Evolutionary conservation across 2,329 filamentous ascomycete genomes (phyloP).

Genomic region (Thielaviopsis cerberus): DNA sequence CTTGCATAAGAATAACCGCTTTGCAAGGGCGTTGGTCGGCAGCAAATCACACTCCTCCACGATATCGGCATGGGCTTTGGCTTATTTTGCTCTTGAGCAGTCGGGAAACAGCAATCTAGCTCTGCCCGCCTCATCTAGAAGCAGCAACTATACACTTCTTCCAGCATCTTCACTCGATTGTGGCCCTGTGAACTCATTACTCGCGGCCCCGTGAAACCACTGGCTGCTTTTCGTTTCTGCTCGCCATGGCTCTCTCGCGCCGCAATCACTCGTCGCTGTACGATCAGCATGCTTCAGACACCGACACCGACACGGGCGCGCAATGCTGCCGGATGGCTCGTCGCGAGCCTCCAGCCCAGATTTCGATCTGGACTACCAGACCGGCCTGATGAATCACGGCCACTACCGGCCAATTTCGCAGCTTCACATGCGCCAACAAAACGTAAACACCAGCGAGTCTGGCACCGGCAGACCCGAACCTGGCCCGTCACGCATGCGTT

Average conservation of each 20-base stretch:
- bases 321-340: constrained; percentile 5
- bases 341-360: constrained; percentile 8
- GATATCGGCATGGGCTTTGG: neutral
- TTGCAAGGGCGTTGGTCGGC: neutral
- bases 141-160: no score
- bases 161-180: neutral
- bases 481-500: neutral
- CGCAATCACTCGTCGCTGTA: constrained; percentile 9
- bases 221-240: no score
- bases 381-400: neutral
- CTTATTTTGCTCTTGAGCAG: neutral
- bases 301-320: constrained; percentile 9
- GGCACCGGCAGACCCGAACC: neutral
- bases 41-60: neutral
- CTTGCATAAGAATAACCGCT: neutral
- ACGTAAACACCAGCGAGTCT: neutral
- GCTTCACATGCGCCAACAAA: neutral
- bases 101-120: no score
- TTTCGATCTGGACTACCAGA: neutral
- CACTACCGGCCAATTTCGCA: neutral
- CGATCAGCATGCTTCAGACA: constrained; percentile 10
- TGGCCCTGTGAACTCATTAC: neutral
- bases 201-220: no score
- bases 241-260: neutral
- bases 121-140: no score